These are phyloP conservation scores for Diutina sp. DNA, from an alignment of 1,139 yeast genomes.

Conservation along the genomic window DNA sequence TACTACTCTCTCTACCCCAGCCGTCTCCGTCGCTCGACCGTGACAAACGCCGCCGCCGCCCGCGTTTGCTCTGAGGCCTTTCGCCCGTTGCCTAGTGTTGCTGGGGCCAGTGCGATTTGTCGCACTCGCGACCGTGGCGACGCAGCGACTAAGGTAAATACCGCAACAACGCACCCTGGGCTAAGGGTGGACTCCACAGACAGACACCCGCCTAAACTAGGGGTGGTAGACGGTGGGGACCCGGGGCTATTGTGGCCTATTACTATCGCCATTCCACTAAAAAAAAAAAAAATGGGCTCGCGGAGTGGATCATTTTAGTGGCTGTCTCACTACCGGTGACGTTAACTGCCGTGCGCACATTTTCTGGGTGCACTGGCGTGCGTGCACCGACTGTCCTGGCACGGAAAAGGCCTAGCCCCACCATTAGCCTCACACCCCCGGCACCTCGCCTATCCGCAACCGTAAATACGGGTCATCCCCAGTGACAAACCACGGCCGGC, in stretches of 20 bases:
- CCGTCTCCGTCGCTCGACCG: too few relatives aligned
- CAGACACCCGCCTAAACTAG: too few relatives aligned
- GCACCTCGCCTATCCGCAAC: too few relatives aligned
- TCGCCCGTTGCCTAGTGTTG: not conserved
- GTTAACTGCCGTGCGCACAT: not conserved
- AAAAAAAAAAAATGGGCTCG: too few relatives aligned
- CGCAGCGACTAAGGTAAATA: too few relatives aligned
- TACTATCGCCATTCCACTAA: not conserved
- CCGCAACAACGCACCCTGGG: not conserved
- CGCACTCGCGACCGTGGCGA: not conserved
- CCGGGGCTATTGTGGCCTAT: too few relatives aligned
- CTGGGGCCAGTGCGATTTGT: not conserved
- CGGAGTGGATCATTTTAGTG: not conserved
- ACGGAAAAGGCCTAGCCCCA: not conserved
- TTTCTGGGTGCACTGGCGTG: not conserved
- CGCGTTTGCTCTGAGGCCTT: not conserved
- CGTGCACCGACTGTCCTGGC: not conserved
- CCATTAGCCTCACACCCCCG: not conserved
- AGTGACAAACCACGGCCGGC: too few relatives aligned
- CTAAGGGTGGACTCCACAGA: too few relatives aligned
- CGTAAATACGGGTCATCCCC: too few relatives aligned
- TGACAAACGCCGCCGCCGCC: not conserved
- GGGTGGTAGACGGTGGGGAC: too few relatives aligned
- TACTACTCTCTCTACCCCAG: too few relatives aligned
- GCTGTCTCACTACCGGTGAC: not conserved